Evolutionary conservation across 2,329 filamentous ascomycete genomes (phyloP).

Genomic region (Pleoardoris graminearum): DNA sequence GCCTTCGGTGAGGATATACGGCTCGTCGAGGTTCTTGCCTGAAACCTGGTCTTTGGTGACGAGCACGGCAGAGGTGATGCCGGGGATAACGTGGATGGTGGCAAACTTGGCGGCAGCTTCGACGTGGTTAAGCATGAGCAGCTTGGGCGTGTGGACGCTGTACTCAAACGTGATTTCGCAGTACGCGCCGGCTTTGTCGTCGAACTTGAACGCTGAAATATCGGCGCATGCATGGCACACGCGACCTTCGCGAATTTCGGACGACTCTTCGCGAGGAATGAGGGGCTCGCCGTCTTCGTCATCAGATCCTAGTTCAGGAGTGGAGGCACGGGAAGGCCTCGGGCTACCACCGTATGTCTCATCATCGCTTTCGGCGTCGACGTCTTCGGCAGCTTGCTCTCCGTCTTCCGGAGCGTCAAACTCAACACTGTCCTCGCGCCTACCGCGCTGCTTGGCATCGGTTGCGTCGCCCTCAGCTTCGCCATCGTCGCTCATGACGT

Average conservation of each 20-base stretch:
- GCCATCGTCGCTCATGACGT: conserved; percentile 73
- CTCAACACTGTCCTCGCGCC: conserved; percentile 79
- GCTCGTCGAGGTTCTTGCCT: conserved; percentile 47
- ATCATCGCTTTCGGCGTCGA: conserved; percentile 62
- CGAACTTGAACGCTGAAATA: conserved; percentile 77
- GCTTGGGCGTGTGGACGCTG: conserved; percentile 77
- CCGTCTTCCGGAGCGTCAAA: conserved; percentile 94
- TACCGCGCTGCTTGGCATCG: conserved; percentile 71
- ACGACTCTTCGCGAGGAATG: conserved; percentile 23
- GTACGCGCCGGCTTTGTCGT: conserved; percentile 71
- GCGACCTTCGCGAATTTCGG: conserved; percentile 39
- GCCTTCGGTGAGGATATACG: conserved; percentile 73
- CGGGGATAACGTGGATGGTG: conserved; percentile 83
- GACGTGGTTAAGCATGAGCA: conserved; percentile 89
- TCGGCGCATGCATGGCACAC: conserved; percentile 57
- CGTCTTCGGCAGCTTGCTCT: conserved; percentile 72
- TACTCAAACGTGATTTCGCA: conserved; percentile 85
- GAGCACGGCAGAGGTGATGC: conserved; percentile 69
- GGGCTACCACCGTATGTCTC: conserved; percentile 55
- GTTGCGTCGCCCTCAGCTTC: conserved; percentile 61
- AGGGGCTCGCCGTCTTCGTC: conserved; percentile 21
- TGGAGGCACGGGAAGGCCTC: conserved; percentile 41
- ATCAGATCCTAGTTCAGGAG: conserved; percentile 36
- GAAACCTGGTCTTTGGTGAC: conserved; percentile 61
- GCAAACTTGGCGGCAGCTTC: conserved; percentile 77